These are phyloP conservation scores for Syzygium malaccense DNA, from an alignment of 441 rosid species.

Conservation along the genomic window DNA sequence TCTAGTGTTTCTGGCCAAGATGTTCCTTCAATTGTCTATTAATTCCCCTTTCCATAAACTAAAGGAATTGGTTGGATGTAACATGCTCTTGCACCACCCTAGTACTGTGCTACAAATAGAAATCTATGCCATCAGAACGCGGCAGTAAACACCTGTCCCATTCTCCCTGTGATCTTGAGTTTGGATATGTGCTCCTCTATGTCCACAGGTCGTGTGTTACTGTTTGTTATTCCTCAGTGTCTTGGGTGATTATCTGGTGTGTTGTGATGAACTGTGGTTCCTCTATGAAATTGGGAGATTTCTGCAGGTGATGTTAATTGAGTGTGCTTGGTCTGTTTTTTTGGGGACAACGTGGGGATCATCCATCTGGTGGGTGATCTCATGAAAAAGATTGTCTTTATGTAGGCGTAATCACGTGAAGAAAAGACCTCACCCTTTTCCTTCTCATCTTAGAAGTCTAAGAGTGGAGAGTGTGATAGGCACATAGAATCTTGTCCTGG, in stretches of 20 bases:
- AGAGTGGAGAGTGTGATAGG: not conserved
- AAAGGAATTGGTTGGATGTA: not conserved
- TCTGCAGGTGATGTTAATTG: not conserved
- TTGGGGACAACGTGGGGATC: not conserved
- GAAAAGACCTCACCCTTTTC: not conserved
- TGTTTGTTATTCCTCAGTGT: not conserved
- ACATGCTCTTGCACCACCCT: not conserved
- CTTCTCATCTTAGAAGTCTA: not conserved
- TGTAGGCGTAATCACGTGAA: not conserved
- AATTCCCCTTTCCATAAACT: not conserved
- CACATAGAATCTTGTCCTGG: not conserved
- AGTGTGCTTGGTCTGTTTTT: not conserved
- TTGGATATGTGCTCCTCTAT: not conserved
- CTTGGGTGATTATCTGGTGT: not conserved
- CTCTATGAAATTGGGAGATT: not conserved
- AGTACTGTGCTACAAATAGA: not conserved
- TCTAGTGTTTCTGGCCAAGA: not conserved
- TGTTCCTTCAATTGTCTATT: not conserved
- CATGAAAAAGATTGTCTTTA: not conserved
- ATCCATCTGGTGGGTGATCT: not conserved
- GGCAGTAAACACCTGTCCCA: not conserved
- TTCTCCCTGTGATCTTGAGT: not conserved
- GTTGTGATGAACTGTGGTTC: not conserved
- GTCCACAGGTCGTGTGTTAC: not conserved
- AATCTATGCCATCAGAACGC: too few relatives aligned